Evolutionary conservation across 768 basidiomycete genomes (phyloP), one percentile per base, ranked within the genome.

Genomic region (Lactarius psammicola): DNA sequence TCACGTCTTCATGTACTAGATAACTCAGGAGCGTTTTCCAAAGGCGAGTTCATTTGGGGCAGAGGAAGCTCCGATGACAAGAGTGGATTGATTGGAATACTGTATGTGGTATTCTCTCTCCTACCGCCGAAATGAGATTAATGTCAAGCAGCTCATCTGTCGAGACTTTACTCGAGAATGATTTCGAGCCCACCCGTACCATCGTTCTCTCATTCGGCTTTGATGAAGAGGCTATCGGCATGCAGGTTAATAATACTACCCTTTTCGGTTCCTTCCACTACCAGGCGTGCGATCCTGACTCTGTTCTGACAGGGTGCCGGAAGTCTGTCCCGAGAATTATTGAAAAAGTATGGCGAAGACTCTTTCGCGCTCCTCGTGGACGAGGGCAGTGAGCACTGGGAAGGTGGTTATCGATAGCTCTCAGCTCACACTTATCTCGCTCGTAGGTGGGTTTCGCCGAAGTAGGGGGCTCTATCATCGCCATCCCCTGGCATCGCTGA

Each of bases 331-430:
- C 71, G 76, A 17, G 76, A 77, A 54, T 76, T 97, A 33, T 73
- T 84, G 56, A 69, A 80, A 3, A 80, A 78, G 18, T 95, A 91
- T 72, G 94, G 94, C 40, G 73, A 83, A 65, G 76, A 93, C 71
- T 82, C 84, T 4, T 86, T 93, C 72, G 85, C 90, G 0, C 80
- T 96, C 73, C 75, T 97, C 54, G 80, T 98, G 42, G 95, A 98
- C 72, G 95, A 98, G 79, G 94, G 95, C 38, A 84, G 92, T 87
- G 74, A 71, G 78, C 74, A 15, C 18, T 40, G 26, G 3, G 26
- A 15, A 54, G 42, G 13, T 8, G 49, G 18, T 17, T 38, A 4
- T 13, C 13, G 13, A n/a, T 23, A 6, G n/a, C 38, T 38, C 26
- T 11, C 11, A 6, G n/a, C 38, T 38, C 26, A 17, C 11, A 15